Conservation (phyloP, 768 basidiomycete genomes). For the Mycena crocata region DNA sequence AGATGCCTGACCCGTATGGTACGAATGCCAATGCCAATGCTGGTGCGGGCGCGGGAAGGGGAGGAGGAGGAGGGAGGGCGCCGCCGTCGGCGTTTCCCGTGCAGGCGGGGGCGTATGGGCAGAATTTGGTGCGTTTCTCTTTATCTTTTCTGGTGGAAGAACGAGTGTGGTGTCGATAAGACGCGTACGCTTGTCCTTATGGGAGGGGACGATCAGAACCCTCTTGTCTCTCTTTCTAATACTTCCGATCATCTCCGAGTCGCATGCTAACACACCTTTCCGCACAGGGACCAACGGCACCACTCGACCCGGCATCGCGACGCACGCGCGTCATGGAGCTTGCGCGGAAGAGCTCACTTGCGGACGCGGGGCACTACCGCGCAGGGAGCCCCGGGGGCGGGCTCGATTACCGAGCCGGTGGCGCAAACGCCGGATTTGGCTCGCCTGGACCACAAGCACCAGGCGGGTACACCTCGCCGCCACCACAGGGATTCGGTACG, state of each 20-base stretch:
- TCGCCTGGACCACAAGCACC: background rate
- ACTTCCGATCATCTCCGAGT: no score
- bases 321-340: conserved; percentile 34
- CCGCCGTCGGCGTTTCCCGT: conserved; percentile 33
- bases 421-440: background rate
- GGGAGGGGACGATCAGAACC: no score
- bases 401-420: conserved; percentile 27
- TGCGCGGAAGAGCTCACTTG: conserved; percentile 33
- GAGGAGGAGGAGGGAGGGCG: conserved; percentile 6
- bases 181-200: no score
- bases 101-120: background rate
- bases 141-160: no score
- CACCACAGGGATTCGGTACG: background rate
- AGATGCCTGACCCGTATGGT: conserved; percentile 27
- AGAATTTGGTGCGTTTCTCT: no score
- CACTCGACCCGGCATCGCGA: conserved; percentile 10
- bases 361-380: conserved; percentile 21
- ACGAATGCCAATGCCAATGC: no score
- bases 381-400: conserved; percentile 17
- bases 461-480: background rate
- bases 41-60: no score
- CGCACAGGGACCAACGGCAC: background rate
- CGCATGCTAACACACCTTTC: no score
- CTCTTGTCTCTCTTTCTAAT: no score
- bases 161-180: no score